Evolutionary conservation across 148 eudicot genomes (phyloP).

Genomic region (Rhododendron molle): DNA sequence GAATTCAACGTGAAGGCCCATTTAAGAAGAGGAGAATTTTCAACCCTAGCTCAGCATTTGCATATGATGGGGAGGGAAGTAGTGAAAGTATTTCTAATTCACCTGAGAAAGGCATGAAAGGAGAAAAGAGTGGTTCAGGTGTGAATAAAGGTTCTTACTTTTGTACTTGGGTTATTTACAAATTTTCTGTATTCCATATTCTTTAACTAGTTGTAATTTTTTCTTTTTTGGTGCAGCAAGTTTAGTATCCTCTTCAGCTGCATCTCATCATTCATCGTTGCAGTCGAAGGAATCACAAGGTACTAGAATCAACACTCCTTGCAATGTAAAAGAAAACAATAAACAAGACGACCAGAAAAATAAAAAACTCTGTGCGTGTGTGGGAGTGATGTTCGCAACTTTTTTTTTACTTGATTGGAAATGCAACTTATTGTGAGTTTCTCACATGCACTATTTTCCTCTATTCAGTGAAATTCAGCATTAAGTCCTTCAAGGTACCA

Average conservation of each 20-base stretch:
- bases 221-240: constrained; percentile 35
- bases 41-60: constrained; percentile 39
- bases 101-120: constrained; percentile 47
- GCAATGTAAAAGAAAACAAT: neutral
- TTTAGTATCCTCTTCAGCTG: constrained; percentile 37
- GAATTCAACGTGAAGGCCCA: constrained; percentile 54
- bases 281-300: constrained; percentile 57
- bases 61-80: constrained; percentile 64
- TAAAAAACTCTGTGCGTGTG: neutral
- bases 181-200: neutral
- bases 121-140: constrained; percentile 34
- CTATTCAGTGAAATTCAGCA: constrained; percentile 83
- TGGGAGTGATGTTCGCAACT: neutral
- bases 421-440: constrained; percentile 2
- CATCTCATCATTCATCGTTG: constrained; percentile 37
- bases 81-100: constrained; percentile 80
- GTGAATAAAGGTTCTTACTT: constrained; percentile 49
- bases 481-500: constrained; percentile 90
- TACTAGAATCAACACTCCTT: constrained; percentile 15
- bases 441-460: constrained; percentile 21
- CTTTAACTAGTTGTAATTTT: neutral
- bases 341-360: neutral
- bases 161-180: neutral
- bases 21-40: constrained; percentile 69
- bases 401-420: constrained; percentile 5